Evolutionary conservation across 2,329 filamentous ascomycete genomes (phyloP).

Genomic region (Pleoardoris graminearum): DNA sequence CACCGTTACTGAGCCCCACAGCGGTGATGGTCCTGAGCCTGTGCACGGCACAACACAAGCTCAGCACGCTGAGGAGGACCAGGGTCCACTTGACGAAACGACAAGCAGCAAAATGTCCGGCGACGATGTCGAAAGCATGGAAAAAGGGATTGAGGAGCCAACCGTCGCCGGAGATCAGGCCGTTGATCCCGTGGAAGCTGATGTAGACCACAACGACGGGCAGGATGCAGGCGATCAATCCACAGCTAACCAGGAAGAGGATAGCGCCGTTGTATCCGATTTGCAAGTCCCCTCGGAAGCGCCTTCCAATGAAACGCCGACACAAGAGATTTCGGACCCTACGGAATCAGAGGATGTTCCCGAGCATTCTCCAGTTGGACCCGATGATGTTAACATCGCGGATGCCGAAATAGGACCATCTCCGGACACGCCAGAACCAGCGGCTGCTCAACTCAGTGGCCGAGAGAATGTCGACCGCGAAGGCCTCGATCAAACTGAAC

Average conservation of each 20-base stretch:
- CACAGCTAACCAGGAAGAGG: not conserved
- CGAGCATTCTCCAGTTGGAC: not conserved
- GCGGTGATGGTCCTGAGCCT: not conserved
- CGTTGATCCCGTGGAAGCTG: not conserved
- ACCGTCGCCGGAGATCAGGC: not conserved
- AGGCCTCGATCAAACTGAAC: not conserved
- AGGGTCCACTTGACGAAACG: not conserved
- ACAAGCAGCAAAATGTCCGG: not conserved
- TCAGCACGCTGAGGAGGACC: not conserved
- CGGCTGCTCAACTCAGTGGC: not conserved
- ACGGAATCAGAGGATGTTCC: not conserved
- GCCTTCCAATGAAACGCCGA: not conserved
- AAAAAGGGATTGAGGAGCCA: not conserved
- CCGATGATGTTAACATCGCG: not conserved
- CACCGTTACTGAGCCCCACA: not conserved
- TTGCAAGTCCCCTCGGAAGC: not conserved
- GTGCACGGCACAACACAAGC: too few species aligned
- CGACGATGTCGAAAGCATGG: not conserved
- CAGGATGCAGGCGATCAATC: not conserved
- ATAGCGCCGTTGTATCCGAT: conserved; percentile 1
- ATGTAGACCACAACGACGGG: not conserved
- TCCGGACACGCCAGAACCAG: not conserved
- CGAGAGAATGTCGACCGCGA: not conserved
- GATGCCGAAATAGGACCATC: not conserved
- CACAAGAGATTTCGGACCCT: not conserved